Evolutionary conservation across 371 early-diverging fungal genomes (phyloP).

Genomic region (Mortierella sp.): DNA sequence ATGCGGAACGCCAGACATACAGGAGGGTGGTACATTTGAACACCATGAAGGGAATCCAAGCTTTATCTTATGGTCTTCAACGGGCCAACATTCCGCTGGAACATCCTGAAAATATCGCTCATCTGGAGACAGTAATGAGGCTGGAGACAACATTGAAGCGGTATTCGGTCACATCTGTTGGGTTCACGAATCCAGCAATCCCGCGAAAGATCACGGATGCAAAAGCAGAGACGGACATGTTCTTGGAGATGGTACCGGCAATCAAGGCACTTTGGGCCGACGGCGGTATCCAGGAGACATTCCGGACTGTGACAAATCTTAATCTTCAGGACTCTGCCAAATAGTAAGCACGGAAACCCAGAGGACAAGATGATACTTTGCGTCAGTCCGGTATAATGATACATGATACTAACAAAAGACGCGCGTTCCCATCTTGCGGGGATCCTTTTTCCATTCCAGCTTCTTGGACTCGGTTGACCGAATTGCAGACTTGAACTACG

Average conservation of each 20-base stretch:
- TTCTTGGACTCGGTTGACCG: constrained; percentile 60
- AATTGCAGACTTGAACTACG: constrained; percentile 51
- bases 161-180: constrained; percentile 35
- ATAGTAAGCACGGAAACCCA: constrained; percentile 51
- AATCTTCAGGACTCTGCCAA: constrained; percentile 58
- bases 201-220: constrained; percentile 58
- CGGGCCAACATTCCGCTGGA: constrained; percentile 31
- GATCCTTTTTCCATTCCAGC: constrained; percentile 21
- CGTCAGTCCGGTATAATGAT: background rate
- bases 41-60: constrained; percentile 56
- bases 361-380: too few relatives aligned
- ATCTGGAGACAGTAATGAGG: constrained; percentile 47
- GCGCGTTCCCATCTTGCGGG: background rate
- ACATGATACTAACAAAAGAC: too few relatives aligned
- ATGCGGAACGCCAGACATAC: constrained; percentile 54
- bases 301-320: constrained; percentile 36
- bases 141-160: constrained; percentile 43
- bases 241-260: constrained; percentile 50
- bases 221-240: constrained; percentile 50
- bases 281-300: constrained; percentile 45
- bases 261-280: constrained; percentile 58
- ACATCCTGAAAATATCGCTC: constrained; percentile 40
- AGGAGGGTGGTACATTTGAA: constrained; percentile 56
- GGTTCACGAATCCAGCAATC: constrained; percentile 52
- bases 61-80: constrained; percentile 38